Evolutionary conservation across 1,139 yeast genomes (phyloP).

Genomic region (Lodderomyces pseudojiufengensis): DNA sequence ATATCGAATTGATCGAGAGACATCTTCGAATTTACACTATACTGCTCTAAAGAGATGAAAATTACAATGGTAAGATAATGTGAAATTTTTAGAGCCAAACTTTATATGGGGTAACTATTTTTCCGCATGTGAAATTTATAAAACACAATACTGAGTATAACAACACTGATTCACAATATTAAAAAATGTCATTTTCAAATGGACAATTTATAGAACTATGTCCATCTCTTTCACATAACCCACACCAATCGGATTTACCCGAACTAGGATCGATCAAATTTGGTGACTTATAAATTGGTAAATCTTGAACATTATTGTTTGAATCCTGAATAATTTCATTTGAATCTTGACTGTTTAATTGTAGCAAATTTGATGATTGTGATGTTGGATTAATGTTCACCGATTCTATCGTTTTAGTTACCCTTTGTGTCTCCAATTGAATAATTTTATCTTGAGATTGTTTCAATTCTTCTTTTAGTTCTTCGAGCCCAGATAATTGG

Average conservation of each 20-base stretch:
- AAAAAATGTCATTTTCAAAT: slow-evolving; percentile 55
- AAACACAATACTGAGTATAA: no score
- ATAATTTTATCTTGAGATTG: neutral
- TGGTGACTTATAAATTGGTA: slow-evolving; percentile 55
- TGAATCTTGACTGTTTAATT: neutral
- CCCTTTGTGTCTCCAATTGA: neutral
- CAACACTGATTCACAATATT: neutral
- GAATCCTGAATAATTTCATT: neutral
- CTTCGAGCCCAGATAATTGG: slow-evolving; percentile 13
- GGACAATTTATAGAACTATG: slow-evolving; percentile 89
- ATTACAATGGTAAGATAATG: no score
- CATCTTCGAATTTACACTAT: slow-evolving; percentile 1
- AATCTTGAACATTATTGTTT: slow-evolving; percentile 12
- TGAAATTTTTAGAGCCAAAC: no score
- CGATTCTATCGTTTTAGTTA: neutral
- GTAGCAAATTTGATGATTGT: neutral
- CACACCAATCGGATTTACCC: slow-evolving; percentile 84
- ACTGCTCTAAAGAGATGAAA: no score
- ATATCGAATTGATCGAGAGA: slow-evolving; percentile 12
- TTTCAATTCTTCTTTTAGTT: slow-evolving; percentile 21
- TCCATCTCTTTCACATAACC: slow-evolving; percentile 85
- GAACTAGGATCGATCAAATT: slow-evolving; percentile 60
- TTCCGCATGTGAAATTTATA: no score
- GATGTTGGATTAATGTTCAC: neutral
- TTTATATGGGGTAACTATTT: no score